Evolutionary conservation across 345 rosid genomes (phyloP), one percentile per base, ranked within the genome.

Genomic region (Geranium brycei): DNA sequence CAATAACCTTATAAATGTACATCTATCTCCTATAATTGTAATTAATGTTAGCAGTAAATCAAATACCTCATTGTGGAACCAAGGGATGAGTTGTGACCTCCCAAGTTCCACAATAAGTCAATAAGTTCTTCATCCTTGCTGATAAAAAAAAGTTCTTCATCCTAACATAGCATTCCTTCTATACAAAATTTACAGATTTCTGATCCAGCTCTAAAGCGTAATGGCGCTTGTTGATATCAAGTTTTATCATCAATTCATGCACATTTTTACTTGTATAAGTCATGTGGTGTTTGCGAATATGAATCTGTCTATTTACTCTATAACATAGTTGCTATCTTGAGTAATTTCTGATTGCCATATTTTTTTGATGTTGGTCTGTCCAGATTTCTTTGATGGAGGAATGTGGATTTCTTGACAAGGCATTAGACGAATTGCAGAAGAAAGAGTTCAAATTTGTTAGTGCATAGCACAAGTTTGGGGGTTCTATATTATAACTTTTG

Each of bases 331-430:
- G 53, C 11, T 6, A 11, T 11, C 53, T 47, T 47, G 14, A 47
- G 13, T 8, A 47, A 47, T 13, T 63, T 30, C 62, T 58, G 62
- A 64, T 18, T 69, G 19, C 41, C 19, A 51, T 35, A 47, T 69
- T 71, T 47, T 41, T 47, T 6, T 47, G 28, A 23, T 47, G 41
- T 7, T 35, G 10, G 5, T 47, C 11, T 47, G 64, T 71, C 53
- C 77, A 95, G 99, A 79, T 87, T 66, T 83, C 97, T 51, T 83
- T 95, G 83, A 74, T 95, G 66, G 97, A 95, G 81, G 97, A 95
- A 75, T 83, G 87, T 41, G 82, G 77, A 62, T 78, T 73, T 63
- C 64, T 80, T 73, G 91, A 84, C 60, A 81, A 68, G 83, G 96
- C 96, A 64, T 77, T 95, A 66, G 88, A 78, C 71, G 97, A 88